Evolutionary conservation across 306 rosid species (phyloP).

Genomic region (Prunus mongolica): DNA sequence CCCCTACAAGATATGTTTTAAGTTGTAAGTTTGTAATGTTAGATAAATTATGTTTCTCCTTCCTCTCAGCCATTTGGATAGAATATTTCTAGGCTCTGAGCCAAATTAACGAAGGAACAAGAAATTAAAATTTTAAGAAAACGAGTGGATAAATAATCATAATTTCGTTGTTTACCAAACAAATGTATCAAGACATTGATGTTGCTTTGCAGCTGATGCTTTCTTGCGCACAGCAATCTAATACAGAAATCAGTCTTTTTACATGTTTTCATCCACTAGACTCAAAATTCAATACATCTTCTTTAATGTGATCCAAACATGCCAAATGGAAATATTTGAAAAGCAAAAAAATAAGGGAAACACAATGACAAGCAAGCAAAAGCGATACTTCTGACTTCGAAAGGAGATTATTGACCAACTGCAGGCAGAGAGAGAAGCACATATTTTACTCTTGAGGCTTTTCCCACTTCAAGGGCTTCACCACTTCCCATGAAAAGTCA

Average conservation of each 20-base stretch:
- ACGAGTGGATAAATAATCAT: neutral
- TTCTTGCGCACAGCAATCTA: neutral
- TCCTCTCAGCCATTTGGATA: neutral
- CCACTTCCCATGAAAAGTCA: constrained; percentile 67
- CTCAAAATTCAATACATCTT: neutral
- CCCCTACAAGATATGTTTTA: neutral
- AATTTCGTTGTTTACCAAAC: neutral
- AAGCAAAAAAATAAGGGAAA: neutral
- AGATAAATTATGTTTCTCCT: no score
- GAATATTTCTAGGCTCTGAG: no score
- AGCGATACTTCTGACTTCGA: neutral
- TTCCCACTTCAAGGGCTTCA: constrained; percentile 56
- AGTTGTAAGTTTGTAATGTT: neutral
- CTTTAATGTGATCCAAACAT: neutral
- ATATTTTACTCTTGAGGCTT: constrained; percentile 32
- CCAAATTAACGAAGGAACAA: no score
- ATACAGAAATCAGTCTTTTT: neutral
- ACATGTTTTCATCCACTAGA: constrained; percentile 3
- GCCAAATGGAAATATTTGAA: neutral
- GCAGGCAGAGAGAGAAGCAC: constrained; percentile 10
- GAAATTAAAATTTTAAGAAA: no score
- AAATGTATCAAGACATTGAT: neutral
- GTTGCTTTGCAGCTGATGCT: constrained; percentile 1
- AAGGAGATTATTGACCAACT: constrained; percentile 15
- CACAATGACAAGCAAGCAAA: constrained; percentile 3